phyloP scores from a whole-genome alignment of 371 early-diverging fungal genomes.

The Rhizopus arrhizus region DNA sequence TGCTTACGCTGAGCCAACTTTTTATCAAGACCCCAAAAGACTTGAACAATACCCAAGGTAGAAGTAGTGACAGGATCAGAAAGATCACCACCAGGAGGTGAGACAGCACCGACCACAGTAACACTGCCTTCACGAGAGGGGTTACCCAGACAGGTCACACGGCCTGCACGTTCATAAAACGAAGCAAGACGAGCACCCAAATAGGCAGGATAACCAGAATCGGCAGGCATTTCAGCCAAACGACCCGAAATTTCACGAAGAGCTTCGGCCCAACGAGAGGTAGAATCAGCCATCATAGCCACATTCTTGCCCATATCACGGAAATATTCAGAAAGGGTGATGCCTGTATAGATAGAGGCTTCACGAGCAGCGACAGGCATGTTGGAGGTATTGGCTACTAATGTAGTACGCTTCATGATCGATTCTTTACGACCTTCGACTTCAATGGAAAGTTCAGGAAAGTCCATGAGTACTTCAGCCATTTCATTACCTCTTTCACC shows the following conservation, averaged over 20 bases:
- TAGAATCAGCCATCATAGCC: constrained; percentile 99
- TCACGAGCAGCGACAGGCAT: constrained; percentile 99
- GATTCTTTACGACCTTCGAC: constrained; percentile 95
- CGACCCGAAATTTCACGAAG: constrained; percentile 99
- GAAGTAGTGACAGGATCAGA: constrained; percentile 99
- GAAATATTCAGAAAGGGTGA: constrained; percentile 99
- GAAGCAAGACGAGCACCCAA: constrained; percentile 99
- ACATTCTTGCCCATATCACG: constrained; percentile 99
- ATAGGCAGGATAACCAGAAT: constrained; percentile 99
- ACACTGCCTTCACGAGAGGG: constrained; percentile 96
- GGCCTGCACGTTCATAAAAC: constrained; percentile 99
- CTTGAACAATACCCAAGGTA: constrained; percentile 99
- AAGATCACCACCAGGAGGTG: constrained; percentile 99
- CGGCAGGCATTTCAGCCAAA: constrained; percentile 99
- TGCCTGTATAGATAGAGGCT: constrained; percentile 99
- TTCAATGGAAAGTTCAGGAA: constrained; percentile 96
- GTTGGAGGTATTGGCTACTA: constrained; percentile 99
- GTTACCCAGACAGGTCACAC: constrained; percentile 95
- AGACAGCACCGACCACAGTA: constrained; percentile 99
- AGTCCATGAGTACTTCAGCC: constrained; percentile 99
- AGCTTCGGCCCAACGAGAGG: constrained; percentile 99
- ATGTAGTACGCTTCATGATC: constrained; percentile 99
- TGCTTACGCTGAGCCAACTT: constrained; percentile 99
- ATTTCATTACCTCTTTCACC: constrained; percentile 99
- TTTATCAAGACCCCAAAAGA: constrained; percentile 99